A percentile compares a stretch with the other conserved stretches of the same genome.
Evolutionary conservation across 345 rosid genomes (phyloP).

Genomic region (Euphorbia lathyris): DNA sequence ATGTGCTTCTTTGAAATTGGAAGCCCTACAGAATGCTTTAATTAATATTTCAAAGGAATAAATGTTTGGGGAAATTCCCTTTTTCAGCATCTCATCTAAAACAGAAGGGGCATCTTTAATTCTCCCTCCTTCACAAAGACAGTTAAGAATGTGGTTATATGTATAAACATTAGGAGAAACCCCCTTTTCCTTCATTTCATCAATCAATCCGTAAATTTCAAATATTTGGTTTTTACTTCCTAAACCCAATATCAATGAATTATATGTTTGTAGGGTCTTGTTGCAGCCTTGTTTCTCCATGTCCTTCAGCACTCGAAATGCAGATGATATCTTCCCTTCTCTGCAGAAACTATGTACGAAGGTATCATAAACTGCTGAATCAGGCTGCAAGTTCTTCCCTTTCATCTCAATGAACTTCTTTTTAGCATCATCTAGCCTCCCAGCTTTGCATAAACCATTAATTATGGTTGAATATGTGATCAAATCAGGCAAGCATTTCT

Average conservation of each 20-base stretch:
- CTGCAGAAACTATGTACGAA: conserved; percentile 78
- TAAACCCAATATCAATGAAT: conserved; percentile 75
- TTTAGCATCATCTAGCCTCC: conserved; percentile 81
- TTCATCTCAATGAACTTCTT: conserved; percentile 72
- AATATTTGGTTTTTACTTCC: conserved; percentile 77
- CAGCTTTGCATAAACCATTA: conserved; percentile 72
- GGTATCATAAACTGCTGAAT: conserved; percentile 62
- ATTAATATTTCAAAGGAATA: conserved; percentile 66
- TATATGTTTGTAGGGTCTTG: conserved; percentile 78
- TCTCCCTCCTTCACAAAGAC: conserved; percentile 78
- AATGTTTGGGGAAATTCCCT: conserved; percentile 65
- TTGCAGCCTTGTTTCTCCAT: conserved; percentile 89
- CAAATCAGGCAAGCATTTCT: conserved; percentile 72
- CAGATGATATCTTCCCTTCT: conserved; percentile 85
- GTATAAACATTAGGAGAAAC: conserved; percentile 75
- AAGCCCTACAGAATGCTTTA: conserved; percentile 67
- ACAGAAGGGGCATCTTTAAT: conserved; percentile 69
- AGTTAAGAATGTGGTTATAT: conserved; percentile 67
- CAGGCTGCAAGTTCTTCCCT: conserved; percentile 68
- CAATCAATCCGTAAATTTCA: conserved; percentile 85
- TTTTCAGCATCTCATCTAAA: conserved; percentile 82
- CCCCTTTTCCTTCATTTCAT: conserved; percentile 94
- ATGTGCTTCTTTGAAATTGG: conserved; percentile 57
- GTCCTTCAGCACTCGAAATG: conserved; percentile 91
- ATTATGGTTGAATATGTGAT: conserved; percentile 76